Base-by-base conservation (phyloP, 352 stramenopile species). In the Peronospora farinosa region DNA sequence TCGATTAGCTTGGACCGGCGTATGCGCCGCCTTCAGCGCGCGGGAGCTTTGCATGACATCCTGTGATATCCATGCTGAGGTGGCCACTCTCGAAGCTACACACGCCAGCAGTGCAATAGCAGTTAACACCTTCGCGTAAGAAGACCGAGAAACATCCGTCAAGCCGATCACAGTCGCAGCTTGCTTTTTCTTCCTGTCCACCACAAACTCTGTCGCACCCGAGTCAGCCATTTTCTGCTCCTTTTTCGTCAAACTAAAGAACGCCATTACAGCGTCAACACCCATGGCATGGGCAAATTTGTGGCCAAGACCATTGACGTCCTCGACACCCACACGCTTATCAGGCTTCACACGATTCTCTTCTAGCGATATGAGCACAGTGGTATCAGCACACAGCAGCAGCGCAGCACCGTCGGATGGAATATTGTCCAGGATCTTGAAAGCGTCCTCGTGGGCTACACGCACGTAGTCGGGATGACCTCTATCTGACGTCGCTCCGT, bases 291-390 rank as follows among this genome's bases (percentile, higher is more conserved):
- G 67, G 16, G 67, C 73, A 43, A 95, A 85, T 65, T 95, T 88
- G 30, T 96, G 86, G 15, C 86, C 85, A 11, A 96, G 61, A 9
- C 86, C 86, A 15, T 86, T 86, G 37, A 95, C 80, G 7, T 86
- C 86, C 0, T 85, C 62, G 7, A 96, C 54, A 21, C 66, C 85
- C 2, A 96, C 67, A 8, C 66, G 75, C 42, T 79, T 53, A 19
- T 69, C 72, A 7, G 54, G 47, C 56, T 82, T 65, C 2, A 82
- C 65, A 32, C 57, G 66, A 2, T 45, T 68, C 35, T 76, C 56
- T 55, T 73, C 73, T 27, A 93, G 42, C 5, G 85, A 86, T 23
- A 69, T 84, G 57, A 77, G 95, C 13, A 75, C 78, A 3, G 86
- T 96, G 31, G 83, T 68, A 35, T 84, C 86, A 9, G 83, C 85